These are phyloP conservation scores for Chytriomyces hyalinus DNA, from an alignment of 192 early-diverging fungal species.

Conservation along the genomic window DNA sequence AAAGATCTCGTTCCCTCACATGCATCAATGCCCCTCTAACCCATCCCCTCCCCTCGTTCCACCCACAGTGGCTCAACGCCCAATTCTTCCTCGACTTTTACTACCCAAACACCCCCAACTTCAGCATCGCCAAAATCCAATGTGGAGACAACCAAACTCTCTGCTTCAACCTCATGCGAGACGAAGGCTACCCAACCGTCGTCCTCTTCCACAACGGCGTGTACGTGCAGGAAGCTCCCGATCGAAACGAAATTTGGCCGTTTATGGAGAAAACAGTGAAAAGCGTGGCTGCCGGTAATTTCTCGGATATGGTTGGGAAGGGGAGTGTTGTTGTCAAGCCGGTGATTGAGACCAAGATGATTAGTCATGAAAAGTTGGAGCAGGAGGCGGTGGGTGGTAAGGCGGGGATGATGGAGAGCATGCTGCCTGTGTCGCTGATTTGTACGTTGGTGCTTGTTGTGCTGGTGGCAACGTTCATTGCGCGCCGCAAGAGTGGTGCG, in stretches of 20 bases:
- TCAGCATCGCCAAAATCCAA: constrained; percentile 25
- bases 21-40: neutral
- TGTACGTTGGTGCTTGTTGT: neutral
- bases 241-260: constrained; percentile 24
- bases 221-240: constrained; percentile 12
- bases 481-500: neutral
- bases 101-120: neutral
- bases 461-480: neutral
- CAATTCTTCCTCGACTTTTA: constrained; percentile 22
- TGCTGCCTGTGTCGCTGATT: constrained; percentile 18
- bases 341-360: neutral
- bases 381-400: constrained; percentile 19
- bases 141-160: constrained; percentile 28
- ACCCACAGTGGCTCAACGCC: constrained; percentile 4
- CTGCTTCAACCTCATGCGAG: constrained; percentile 27
- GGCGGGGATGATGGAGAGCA: constrained; percentile 9
- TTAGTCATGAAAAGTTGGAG: constrained; percentile 23
- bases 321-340: neutral
- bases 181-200: constrained; percentile 22
- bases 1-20: neutral
- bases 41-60: neutral
- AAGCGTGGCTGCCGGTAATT: neutral
- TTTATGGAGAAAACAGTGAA: constrained; percentile 5
- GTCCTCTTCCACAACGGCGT: constrained; percentile 18
- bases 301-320: neutral